Evolutionary conservation across 352 stramenopile species (phyloP).

Genomic region (Peronospora tabacina): DNA sequence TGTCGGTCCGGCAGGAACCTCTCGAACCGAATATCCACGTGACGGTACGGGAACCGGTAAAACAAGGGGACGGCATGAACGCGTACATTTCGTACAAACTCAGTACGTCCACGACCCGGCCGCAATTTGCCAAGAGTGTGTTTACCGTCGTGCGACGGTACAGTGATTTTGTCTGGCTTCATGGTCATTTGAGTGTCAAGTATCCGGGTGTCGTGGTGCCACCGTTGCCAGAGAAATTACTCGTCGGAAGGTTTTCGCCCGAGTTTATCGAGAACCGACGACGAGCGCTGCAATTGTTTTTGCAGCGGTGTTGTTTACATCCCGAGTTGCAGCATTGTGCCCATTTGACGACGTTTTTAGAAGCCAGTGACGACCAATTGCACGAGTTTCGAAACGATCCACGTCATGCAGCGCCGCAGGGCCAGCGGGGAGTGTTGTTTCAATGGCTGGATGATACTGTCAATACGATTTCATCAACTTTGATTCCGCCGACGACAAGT

Average conservation of each 20-base stretch:
- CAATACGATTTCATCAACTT: slow-evolving; percentile 69
- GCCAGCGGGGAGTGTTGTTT: slow-evolving; percentile 58
- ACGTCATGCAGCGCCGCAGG: slow-evolving; percentile 38
- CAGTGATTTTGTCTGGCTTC: slow-evolving; percentile 96
- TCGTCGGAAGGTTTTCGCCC: slow-evolving; percentile 90
- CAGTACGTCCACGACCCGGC: slow-evolving; percentile 58
- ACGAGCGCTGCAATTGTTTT: slow-evolving; percentile 70
- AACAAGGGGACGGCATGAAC: slow-evolving; percentile 95
- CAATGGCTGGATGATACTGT: slow-evolving; percentile 87
- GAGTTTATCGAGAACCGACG: slow-evolving; percentile 87
- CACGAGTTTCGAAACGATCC: slow-evolving; percentile 57
- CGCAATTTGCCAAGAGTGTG: slow-evolving; percentile 77
- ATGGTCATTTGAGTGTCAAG: slow-evolving; percentile 80
- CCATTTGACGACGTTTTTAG: slow-evolving; percentile 78
- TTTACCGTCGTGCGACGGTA: slow-evolving; percentile 90
- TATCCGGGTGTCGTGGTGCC: slow-evolving; percentile 90
- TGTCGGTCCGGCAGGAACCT: too few species aligned
- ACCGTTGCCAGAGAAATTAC: slow-evolving; percentile 92
- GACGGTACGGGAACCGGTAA: slow-evolving; percentile 91
- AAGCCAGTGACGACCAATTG: slow-evolving; percentile 68
- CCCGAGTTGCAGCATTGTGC: slow-evolving; percentile 80
- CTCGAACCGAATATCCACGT: slow-evolving; percentile 55
- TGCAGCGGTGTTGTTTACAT: slow-evolving; percentile 70
- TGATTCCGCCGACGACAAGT: slow-evolving; percentile 40
- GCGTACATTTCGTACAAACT: slow-evolving; percentile 97